Evolutionary conservation across 169 alveolate species (phyloP).

Genomic region (Eimeria necatrix): DNA sequence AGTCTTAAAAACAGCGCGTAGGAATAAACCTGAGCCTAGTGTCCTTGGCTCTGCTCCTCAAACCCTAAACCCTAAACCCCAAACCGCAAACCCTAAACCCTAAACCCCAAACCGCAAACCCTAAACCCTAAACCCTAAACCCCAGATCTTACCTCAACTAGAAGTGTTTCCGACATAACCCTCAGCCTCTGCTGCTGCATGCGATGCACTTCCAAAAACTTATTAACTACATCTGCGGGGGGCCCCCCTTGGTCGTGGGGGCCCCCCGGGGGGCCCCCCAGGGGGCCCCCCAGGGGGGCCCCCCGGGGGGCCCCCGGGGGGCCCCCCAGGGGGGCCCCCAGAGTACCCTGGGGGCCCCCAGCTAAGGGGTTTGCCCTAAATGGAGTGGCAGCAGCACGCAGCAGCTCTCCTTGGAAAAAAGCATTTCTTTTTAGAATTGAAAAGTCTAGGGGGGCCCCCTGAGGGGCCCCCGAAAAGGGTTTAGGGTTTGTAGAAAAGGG

Average conservation of each 20-base stretch:
- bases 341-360: too few relatives aligned
- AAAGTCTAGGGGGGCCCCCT: background rate
- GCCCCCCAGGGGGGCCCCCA: too few relatives aligned
- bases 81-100: background rate
- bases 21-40: too few relatives aligned
- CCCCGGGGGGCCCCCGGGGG: too few relatives aligned
- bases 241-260: background rate
- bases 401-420: background rate
- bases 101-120: background rate
- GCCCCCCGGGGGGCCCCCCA: background rate
- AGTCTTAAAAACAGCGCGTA: background rate
- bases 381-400: background rate
- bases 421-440: background rate
- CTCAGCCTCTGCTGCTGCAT: conserved; percentile 19
- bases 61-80: too few relatives aligned
- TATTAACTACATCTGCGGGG: background rate
- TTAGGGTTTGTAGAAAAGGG: background rate
- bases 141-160: background rate
- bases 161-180: background rate
- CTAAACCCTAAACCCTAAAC: background rate
- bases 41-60: too few relatives aligned
- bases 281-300: background rate
- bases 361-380: background rate
- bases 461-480: too few relatives aligned
- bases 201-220: background rate